Evolutionary conservation across 345 rosid species (phyloP), one percentile per base, ranked within the genome.

Genomic region (Passiflora organensis): DNA sequence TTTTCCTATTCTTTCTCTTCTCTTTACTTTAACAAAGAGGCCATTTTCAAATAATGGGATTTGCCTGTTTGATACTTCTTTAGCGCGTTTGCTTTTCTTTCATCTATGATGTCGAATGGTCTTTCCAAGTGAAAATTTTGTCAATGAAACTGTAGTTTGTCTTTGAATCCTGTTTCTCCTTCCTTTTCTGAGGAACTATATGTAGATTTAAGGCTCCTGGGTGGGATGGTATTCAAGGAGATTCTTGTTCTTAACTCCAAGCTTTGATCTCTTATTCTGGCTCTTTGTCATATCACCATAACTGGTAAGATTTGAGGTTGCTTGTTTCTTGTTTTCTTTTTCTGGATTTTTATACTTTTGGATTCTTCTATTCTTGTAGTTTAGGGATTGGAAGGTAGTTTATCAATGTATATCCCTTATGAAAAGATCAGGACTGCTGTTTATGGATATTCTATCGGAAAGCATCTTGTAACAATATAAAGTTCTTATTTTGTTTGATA

Each of bases 401-500:
- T 53, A 60, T 55, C 69, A 38, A 64, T 59, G 69, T 64, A 56
- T n/a, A 63, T 55, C 69, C 60, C 74, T 65, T 55, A 58, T 66
- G 57, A n/a, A 59, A 68, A 77, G 51, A 56, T 73, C 48, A 70
- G 76, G 84, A 75, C 84, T 82, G 68, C 71, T 69, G 73, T 57
- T 71, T 64, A 59, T 50, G 68, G 47, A 72, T 84, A 81, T 76
- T 77, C 60, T 78, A 86, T 72, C 81, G 72, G 66, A 45, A 59
- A 64, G 63, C 77, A 89, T 85, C 95, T 84, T 82, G 96, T 72
- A 66, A 37, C 57, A 70, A 59, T 73, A 56, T 76, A 62, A 61
- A 67, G 67, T 61, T 63, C 53, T 58, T 65, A 23, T 53, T 72
- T 75, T 32, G 72, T 76, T 77, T 60, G 43, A 62, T 60, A 67